Percentiles rank a stretch among this genome's conserved stretches.
phyloP scores from a whole-genome alignment of 371 early-diverging fungal genomes.

The Catenaria anguillulae region DNA sequence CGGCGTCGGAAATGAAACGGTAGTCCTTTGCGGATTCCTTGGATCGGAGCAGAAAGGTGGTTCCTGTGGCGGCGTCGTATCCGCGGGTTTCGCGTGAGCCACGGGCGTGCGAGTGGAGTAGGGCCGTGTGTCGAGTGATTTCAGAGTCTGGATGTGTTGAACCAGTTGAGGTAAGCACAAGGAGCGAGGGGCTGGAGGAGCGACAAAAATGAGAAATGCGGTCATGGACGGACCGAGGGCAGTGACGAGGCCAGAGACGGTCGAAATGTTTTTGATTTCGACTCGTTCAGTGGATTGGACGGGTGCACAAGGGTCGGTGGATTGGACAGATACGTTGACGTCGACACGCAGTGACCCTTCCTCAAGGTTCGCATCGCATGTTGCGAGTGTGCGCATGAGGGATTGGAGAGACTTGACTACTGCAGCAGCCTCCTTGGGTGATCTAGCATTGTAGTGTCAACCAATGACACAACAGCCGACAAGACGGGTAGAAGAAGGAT shows the following conservation, averaged over 20 bases:
- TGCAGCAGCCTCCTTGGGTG: slow-evolving; percentile 56
- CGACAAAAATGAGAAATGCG: no score
- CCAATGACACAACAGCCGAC: no score
- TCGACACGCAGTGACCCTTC: slow-evolving; percentile 85
- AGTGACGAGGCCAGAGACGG: slow-evolving; percentile 48
- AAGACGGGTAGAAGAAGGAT: slow-evolving; percentile 3
- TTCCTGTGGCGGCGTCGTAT: slow-evolving; percentile 42
- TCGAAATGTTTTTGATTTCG: slow-evolving; percentile 82
- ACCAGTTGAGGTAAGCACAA: no score
- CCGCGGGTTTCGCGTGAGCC: slow-evolving; percentile 63
- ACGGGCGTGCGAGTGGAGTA: slow-evolving; percentile 32
- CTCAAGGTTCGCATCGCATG: slow-evolving; percentile 68
- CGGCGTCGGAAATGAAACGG: slow-evolving; percentile 85
- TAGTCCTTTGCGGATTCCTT: slow-evolving; percentile 80
- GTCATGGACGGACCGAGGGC: slow-evolving; percentile 67
- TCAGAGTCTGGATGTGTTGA: slow-evolving; percentile 59
- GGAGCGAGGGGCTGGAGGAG: no score
- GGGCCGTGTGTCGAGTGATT: slow-evolving; percentile 48
- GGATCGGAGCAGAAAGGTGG: slow-evolving; percentile 49
- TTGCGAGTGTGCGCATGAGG: slow-evolving; percentile 49
- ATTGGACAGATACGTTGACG: slow-evolving; percentile 72
- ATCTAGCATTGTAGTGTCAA: slow-evolving; percentile 17
- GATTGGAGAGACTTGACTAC: slow-evolving; percentile 59
- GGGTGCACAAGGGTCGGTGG: slow-evolving; percentile 3
- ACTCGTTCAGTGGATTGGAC: slow-evolving; percentile 25